These are phyloP conservation scores for Ceratocystis colombiana DNA, from an alignment of 2,329 filamentous ascomycete species.

Conservation along the genomic window DNA sequence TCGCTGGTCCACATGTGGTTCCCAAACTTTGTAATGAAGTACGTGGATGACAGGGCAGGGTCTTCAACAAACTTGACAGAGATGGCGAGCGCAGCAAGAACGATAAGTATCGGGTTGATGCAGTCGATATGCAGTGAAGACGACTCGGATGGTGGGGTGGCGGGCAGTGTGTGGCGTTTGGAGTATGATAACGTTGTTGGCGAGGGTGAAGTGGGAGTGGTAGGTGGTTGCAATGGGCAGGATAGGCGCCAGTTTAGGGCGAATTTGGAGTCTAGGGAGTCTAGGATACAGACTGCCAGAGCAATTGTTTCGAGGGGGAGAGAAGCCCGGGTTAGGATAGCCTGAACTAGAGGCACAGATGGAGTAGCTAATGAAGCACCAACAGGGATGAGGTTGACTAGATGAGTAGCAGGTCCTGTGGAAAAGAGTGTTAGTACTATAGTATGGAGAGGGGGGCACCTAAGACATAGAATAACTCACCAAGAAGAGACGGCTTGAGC, in stretches of 20 bases:
- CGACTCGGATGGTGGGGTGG: slow-evolving; percentile 33
- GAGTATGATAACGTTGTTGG: slow-evolving; percentile 27
- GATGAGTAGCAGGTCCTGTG: slow-evolving; percentile 53
- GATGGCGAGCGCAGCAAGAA: slow-evolving; percentile 52
- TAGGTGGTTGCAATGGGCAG: slow-evolving; percentile 40
- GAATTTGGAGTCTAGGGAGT: slow-evolving; percentile 53
- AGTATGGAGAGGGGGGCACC: neutral
- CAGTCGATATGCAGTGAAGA: slow-evolving; percentile 46
- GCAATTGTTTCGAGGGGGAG: slow-evolving; percentile 53
- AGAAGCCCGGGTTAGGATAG: slow-evolving; percentile 47
- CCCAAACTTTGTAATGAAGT: slow-evolving; percentile 47
- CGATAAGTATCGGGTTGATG: slow-evolving; percentile 52
- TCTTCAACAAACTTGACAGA: slow-evolving; percentile 59
- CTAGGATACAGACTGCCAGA: slow-evolving; percentile 55
- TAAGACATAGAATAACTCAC: slow-evolving; percentile 30
- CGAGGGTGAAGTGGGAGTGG: slow-evolving; percentile 13
- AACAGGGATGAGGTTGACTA: slow-evolving; percentile 56
- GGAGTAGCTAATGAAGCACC: slow-evolving; percentile 50
- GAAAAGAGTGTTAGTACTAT: slow-evolving; percentile 7
- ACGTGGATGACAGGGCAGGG: slow-evolving; percentile 42
- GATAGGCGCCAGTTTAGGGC: slow-evolving; percentile 51
- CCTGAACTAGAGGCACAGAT: slow-evolving; percentile 50
- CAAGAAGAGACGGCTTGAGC: slow-evolving; percentile 35
- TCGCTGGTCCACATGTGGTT: slow-evolving; percentile 47
- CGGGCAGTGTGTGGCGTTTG: slow-evolving; percentile 43